Base-by-base conservation (phyloP, 805 yeast species). In the Huiozyma naganishii region DNA sequence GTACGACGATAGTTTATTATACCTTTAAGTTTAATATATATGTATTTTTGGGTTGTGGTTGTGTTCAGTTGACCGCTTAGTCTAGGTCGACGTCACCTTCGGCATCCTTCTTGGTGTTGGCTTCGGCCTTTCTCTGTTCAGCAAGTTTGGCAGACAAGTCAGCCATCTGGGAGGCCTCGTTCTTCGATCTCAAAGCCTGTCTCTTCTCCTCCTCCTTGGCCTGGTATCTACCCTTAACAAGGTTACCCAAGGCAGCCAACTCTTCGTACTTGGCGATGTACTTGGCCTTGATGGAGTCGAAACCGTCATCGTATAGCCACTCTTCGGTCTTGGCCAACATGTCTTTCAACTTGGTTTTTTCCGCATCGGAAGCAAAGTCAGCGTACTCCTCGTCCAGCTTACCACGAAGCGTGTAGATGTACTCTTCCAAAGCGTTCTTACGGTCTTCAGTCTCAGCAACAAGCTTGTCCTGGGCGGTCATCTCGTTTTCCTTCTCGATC, bases 371-470 rank as follows among this genome's bases (percentile, higher is more conserved):
- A 46, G 97, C 96, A 64, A 89, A 92, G 57, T 73, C 80, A 54
- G 84, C 76, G 66, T 90, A 90, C 58, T 80, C 80, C 45, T 88
- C 98, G 48, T 89, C 97, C 61, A 92, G 75, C 74, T 92, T 92
- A 66, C 95, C 95, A 73, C 98, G 84, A 69, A 90, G 79, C 59
- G 87, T 95, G 72, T 92, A 92, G 61, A 92, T 92, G 76, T 92
- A 92, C 76, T 92, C 99, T 76, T 92, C 98, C 50, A 92, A 76
- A 52, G 95, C 92, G 68, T 92, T 92, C 83, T 92, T 92, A 70
- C 88, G 87, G 72, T 92, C 97, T 75, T 92, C 97, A 53, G 97
- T 92, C 72, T 92, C 97, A 54, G 94, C 94, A 53, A 92, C 97
- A 58, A 90, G 80, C 74, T 89, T 92, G 70, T 92, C 99, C 62